These are phyloP conservation scores for Trichophyton equinum DNA, from an alignment of 2,329 filamentous ascomycete genomes.

Conservation along the genomic window DNA sequence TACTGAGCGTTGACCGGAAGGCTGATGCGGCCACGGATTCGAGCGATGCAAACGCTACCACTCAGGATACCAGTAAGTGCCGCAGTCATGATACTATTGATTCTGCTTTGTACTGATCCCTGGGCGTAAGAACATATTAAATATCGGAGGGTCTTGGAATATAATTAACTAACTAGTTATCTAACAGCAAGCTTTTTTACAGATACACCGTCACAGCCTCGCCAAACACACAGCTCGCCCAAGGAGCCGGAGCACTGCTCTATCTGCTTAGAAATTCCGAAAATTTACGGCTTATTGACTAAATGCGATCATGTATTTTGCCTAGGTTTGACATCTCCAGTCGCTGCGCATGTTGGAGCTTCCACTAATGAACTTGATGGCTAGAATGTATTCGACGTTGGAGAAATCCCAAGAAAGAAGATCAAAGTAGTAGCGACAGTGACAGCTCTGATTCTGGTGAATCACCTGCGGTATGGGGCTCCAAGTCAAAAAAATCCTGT, in stretches of 20 bases:
- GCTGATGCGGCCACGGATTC: background rate
- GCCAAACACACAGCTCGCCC: background rate
- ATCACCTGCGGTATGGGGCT: background rate
- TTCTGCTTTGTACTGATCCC: background rate
- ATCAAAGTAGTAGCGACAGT: conserved; percentile 11
- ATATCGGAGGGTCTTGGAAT: background rate
- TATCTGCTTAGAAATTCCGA: conserved; percentile 20
- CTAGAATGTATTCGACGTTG: conserved; percentile 20
- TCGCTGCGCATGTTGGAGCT: background rate
- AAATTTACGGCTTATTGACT: conserved; percentile 19
- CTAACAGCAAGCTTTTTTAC: background rate
- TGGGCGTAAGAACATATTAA: background rate
- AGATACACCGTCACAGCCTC: background rate
- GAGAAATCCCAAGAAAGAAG: conserved; percentile 16
- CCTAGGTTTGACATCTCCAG: conserved; percentile 13
- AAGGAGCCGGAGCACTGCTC: conserved; percentile 14
- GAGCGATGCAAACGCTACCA: background rate
- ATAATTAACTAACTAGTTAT: background rate
- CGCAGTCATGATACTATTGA: background rate
- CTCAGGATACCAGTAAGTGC: background rate
- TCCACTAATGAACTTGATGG: background rate
- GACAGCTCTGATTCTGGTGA: conserved; percentile 4
- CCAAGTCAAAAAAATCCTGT: conserved; percentile 15
- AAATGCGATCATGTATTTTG: conserved; percentile 23
- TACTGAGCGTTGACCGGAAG: conserved; percentile 12